These are phyloP conservation scores for Nakazawaea ambrosiae DNA, from an alignment of 805 yeast species.

Conservation along the genomic window DNA sequence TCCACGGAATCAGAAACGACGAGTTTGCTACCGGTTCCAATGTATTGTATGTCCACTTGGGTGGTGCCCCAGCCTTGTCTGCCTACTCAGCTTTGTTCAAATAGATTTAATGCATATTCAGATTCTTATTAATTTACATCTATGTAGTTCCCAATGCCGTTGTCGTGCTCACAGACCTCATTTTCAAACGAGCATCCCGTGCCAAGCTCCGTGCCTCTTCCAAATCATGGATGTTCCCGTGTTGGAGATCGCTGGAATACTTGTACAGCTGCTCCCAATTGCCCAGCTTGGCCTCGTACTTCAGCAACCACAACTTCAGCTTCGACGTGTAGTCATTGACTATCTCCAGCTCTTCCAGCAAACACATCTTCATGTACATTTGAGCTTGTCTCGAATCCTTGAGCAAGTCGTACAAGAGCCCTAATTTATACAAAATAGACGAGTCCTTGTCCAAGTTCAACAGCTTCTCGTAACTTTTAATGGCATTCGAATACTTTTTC, in stretches of 20 bases:
- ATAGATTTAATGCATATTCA: conserved; percentile 1
- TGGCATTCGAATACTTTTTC: conserved; percentile 61
- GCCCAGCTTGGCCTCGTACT: conserved; percentile 46
- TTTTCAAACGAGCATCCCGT: conserved; percentile 61
- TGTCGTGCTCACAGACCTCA: conserved; percentile 20
- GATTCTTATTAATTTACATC: no score
- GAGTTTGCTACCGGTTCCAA: conserved; percentile 23
- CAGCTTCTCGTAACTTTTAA: conserved; percentile 78
- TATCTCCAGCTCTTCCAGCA: conserved; percentile 64
- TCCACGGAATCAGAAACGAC: conserved; percentile 19
- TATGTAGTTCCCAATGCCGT: neutral
- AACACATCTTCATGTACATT: conserved; percentile 58
- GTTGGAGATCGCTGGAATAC: conserved; percentile 63
- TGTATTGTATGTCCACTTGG: conserved; percentile 24
- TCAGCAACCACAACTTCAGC: conserved; percentile 84
- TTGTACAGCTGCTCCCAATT: conserved; percentile 65
- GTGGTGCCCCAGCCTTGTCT: conserved; percentile 27
- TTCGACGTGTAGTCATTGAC: conserved; percentile 67
- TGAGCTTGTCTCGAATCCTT: conserved; percentile 48
- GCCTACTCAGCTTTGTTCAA: conserved; percentile 18
- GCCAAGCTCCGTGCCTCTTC: conserved; percentile 87
- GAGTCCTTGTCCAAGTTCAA: conserved; percentile 44
- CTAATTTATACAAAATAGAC: conserved; percentile 57
- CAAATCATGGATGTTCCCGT: conserved; percentile 75
- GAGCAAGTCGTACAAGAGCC: conserved; percentile 53